These are phyloP conservation scores for Paramecium octaurelia DNA, from an alignment of 73 alveolate species.

Conservation along the genomic window DNA sequence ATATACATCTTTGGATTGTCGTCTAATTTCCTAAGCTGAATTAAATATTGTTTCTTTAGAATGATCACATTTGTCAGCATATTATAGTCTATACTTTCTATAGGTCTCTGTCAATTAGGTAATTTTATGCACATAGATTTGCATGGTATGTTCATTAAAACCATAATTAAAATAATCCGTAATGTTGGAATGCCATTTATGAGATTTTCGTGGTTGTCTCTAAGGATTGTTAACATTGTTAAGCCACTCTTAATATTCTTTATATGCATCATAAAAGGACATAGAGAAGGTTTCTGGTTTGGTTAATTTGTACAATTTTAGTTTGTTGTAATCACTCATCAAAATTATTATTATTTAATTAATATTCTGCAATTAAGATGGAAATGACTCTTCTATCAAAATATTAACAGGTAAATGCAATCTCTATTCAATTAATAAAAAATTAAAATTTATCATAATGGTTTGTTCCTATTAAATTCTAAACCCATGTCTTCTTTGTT, in stretches of 20 bases:
- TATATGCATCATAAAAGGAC: neutral
- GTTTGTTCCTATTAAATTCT: neutral
- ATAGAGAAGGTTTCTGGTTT: neutral
- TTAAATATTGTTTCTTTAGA: neutral
- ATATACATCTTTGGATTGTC: neutral
- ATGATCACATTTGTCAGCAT: constrained; percentile 33
- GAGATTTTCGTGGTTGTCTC: neutral
- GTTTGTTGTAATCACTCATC: neutral
- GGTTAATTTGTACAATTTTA: neutral
- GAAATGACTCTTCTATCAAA: neutral
- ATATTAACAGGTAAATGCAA: neutral
- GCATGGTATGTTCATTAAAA: constrained; percentile 41
- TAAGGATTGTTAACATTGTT: neutral
- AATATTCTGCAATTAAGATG: neutral
- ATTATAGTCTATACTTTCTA: neutral
- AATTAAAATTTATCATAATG: neutral
- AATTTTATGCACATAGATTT: constrained; percentile 41
- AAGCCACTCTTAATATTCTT: neutral
- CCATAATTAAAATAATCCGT: constrained; percentile 46
- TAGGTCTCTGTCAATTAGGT: neutral
- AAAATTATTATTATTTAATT: neutral
- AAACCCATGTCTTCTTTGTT: neutral
- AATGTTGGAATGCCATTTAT: neutral
- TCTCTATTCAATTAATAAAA: neutral
- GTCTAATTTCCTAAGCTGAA: neutral